These are phyloP conservation scores for Pneumocystis oryctolagi DNA, from an alignment of 1,139 yeast species.

Conservation along the genomic window DNA sequence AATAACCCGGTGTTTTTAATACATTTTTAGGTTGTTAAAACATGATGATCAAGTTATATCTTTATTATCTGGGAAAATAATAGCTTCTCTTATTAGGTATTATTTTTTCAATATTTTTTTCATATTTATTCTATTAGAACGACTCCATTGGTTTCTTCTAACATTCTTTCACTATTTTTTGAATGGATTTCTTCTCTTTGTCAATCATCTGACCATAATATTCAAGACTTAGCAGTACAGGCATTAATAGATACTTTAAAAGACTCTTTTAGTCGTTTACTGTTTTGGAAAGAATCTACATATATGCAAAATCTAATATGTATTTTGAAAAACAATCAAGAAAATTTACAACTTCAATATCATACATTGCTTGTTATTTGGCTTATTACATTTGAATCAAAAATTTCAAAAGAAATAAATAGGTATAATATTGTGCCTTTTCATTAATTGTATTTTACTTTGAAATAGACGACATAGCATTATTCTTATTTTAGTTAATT, in stretches of 20 bases:
- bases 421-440: slow-evolving; percentile 20
- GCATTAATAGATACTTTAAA: slow-evolving; percentile 48
- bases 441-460: background rate
- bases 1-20: background rate
- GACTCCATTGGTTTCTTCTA: slow-evolving; percentile 18
- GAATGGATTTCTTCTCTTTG: slow-evolving; percentile 34
- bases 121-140: slow-evolving; percentile 21
- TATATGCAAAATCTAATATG: slow-evolving; percentile 43
- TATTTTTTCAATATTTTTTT: slow-evolving; percentile 19
- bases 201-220: slow-evolving; percentile 35
- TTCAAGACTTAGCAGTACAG: slow-evolving; percentile 55
- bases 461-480: slow-evolving; percentile 23
- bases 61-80: slow-evolving; percentile 24
- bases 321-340: slow-evolving; percentile 35
- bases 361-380: slow-evolving; percentile 63
- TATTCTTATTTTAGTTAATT: slow-evolving; percentile 42
- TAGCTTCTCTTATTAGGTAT: slow-evolving; percentile 21
- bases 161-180: slow-evolving; percentile 31
- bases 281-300: slow-evolving; percentile 38
- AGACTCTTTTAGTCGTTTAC: slow-evolving; percentile 40
- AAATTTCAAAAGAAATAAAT: slow-evolving; percentile 37
- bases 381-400: slow-evolving; percentile 62
- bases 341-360: slow-evolving; percentile 66
- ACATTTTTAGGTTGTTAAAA: slow-evolving; percentile 9
- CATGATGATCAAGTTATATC: slow-evolving; percentile 27